Evolutionary conservation across 768 basidiomycete species (phyloP).

Genomic region (Udeniomyces megalosporus): DNA sequence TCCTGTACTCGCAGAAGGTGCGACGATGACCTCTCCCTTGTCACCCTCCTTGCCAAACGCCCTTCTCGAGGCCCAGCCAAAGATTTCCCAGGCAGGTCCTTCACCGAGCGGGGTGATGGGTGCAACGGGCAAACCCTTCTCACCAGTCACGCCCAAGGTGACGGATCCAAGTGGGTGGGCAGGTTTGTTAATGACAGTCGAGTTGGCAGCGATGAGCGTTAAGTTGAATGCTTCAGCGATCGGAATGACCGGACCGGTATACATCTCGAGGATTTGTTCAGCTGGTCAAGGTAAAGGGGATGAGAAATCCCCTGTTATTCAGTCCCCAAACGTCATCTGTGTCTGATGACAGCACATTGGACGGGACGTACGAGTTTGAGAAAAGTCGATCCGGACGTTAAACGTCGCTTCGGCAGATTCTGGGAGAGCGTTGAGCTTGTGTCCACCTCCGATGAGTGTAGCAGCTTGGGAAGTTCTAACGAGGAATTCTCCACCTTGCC

Average conservation of each 20-base stretch:
- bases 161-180: background rate
- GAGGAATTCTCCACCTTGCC: conserved; percentile 7
- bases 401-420: conserved; percentile 2
- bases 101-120: conserved; percentile 1
- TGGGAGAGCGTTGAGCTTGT: conserved; percentile 9
- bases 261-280: conserved; percentile 8
- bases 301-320: too few species aligned
- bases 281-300: background rate
- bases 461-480: conserved; percentile 11
- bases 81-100: conserved; percentile 6
- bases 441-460: background rate
- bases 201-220: conserved; percentile 1
- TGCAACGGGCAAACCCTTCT: background rate
- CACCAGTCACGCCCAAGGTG: background rate
- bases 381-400: conserved; percentile 13
- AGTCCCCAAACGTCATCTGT: background rate
- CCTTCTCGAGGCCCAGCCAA: conserved; percentile 7
- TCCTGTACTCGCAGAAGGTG: conserved; percentile 3
- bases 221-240: conserved; percentile 7
- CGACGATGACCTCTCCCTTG: conserved; percentile 4
- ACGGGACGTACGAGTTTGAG: conserved; percentile 1
- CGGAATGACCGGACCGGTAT: conserved; percentile 4
- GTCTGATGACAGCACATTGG: background rate
- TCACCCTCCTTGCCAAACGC: conserved; percentile 3
- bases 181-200: background rate